phyloP scores from a whole-genome alignment of 1,284 basidiomycete species.

The Lentinus polychrous region DNA sequence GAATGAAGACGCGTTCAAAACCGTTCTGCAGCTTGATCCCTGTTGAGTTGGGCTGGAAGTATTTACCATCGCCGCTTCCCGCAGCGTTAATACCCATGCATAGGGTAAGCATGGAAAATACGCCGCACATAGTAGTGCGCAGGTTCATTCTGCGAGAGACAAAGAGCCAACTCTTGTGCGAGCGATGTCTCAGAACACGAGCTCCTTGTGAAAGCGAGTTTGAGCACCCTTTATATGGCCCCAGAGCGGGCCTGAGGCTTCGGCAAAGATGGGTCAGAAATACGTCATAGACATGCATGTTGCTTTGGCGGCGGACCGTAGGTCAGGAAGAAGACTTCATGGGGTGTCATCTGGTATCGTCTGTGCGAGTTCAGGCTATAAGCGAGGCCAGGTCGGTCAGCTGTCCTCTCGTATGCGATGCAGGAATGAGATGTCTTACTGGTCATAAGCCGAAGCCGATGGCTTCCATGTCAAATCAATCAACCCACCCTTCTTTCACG shows the following conservation, averaged over 20 bases:
- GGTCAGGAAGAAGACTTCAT: too few species aligned
- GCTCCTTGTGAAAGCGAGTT: background rate
- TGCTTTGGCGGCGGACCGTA: constrained; percentile 1
- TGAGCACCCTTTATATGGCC: background rate
- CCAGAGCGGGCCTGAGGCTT: background rate
- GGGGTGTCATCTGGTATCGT: too few species aligned
- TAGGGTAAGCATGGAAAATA: background rate
- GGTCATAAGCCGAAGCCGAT: too few species aligned
- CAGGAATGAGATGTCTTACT: too few species aligned
- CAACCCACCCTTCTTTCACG: too few species aligned
- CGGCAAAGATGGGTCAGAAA: background rate
- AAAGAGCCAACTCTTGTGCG: background rate
- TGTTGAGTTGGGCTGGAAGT: constrained; percentile 23
- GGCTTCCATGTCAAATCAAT: too few species aligned
- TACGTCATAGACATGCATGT: background rate
- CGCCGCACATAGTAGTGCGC: background rate
- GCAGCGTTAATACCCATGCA: background rate
- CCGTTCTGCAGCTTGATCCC: constrained; percentile 35
- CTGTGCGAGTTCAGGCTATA: too few species aligned
- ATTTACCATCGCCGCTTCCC: background rate
- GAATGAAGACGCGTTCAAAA: constrained; percentile 33
- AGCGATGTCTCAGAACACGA: background rate
- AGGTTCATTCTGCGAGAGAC: background rate
- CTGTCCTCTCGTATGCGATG: too few species aligned
- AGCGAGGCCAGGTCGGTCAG: too few species aligned